These are phyloP conservation scores for Cryptococcus sp. DNA, from an alignment of 1,284 basidiomycete species.

Conservation along the genomic window DNA sequence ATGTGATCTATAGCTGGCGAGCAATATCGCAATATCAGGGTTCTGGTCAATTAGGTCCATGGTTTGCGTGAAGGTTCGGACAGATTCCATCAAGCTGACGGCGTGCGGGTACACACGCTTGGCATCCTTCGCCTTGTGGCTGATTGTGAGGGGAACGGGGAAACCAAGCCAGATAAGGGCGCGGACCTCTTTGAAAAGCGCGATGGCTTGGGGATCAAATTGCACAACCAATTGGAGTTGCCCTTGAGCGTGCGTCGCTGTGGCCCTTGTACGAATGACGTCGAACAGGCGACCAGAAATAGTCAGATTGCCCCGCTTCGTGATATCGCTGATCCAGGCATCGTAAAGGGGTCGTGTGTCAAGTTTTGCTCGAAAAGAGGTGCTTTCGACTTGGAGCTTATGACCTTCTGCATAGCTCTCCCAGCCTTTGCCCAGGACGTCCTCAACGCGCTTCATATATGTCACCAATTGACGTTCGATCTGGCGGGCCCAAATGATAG, in stretches of 20 bases:
- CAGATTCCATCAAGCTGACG: conserved; percentile 97
- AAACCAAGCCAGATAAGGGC: conserved; percentile 95
- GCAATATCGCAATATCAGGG: conserved; percentile 86
- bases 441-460: conserved; percentile 99
- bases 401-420: conserved; percentile 99
- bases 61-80: conserved; percentile 93
- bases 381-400: conserved; percentile 87
- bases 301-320: conserved; percentile 73
- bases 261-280: conserved; percentile 72
- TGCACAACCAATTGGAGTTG: conserved; percentile 86
- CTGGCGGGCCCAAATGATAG: conserved; percentile 97
- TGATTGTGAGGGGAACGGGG: conserved; percentile 89
- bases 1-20: conserved; percentile 88
- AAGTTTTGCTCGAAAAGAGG: conserved; percentile 92
- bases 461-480: conserved; percentile 94
- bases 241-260: conserved; percentile 61
- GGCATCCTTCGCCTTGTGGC: conserved; percentile 96
- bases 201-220: conserved; percentile 97
- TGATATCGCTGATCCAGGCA: conserved; percentile 95
- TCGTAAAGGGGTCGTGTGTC: conserved; percentile 93
- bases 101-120: conserved; percentile 98
- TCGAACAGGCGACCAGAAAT: conserved; percentile 96
- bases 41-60: conserved; percentile 84
- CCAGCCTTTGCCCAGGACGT: conserved; percentile 97
- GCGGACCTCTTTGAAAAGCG: conserved; percentile 96